Evolutionary conservation across 2,329 filamentous ascomycete species (phyloP).

Genomic region (Diaporthe destruens): DNA sequence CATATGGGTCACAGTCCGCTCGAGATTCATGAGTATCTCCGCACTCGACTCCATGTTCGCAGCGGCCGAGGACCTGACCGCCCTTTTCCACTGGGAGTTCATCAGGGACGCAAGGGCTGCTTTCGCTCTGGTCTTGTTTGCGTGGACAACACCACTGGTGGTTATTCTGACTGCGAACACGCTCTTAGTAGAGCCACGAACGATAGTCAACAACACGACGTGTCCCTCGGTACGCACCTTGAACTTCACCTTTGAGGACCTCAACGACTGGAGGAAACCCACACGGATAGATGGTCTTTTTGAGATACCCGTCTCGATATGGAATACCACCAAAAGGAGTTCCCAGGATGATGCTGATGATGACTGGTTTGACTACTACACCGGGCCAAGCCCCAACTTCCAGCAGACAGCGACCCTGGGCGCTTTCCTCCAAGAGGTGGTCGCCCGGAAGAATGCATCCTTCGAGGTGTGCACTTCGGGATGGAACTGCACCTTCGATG

Average conservation of each 20-base stretch:
- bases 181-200: conserved; percentile 46
- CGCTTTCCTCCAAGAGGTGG: conserved; percentile 44
- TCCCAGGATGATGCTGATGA: conserved; percentile 42
- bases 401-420: conserved; percentile 43
- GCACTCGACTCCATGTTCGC: conserved; percentile 53
- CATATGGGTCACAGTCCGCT: conserved; percentile 47
- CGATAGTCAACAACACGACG: conserved; percentile 36
- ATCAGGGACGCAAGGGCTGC: conserved; percentile 59
- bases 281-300: conserved; percentile 44
- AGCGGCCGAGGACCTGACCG: conserved; percentile 52
- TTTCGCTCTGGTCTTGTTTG: conserved; percentile 44
- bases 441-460: conserved; percentile 49
- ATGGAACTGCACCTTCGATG: conserved; percentile 56
- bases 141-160: conserved; percentile 47
- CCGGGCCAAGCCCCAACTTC: conserved; percentile 43
- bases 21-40: conserved; percentile 45
- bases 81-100: conserved; percentile 66
- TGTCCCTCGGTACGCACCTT: conserved; percentile 47
- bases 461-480: conserved; percentile 52
- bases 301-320: conserved; percentile 46
- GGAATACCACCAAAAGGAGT: conserved; percentile 45
- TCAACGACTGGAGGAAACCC: conserved; percentile 46
- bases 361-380: conserved; percentile 50
- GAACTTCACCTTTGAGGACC: conserved; percentile 47
- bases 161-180: conserved; percentile 49